Evolutionary conservation across 306 rosid species (phyloP), one percentile per base, ranked within the genome.

Genomic region (Fagus crenata): DNA sequence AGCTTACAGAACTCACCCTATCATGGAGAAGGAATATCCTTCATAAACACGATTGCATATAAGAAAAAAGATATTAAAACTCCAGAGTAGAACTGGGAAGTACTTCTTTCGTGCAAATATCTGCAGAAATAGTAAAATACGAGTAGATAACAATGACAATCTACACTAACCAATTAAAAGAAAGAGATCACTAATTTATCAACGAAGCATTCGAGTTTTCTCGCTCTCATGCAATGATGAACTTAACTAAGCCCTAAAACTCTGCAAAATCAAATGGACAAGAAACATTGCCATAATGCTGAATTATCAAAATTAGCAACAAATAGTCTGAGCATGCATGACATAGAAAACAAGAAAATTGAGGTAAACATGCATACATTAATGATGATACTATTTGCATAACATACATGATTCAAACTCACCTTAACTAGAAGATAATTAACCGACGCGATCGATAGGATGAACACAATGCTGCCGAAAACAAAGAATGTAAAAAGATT

Each of bases 361-460:
- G 32, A 59, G 37, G 32, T 11, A 3, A 28, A 32, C n/a, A 54
- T 22, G 28, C 17, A 54, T n/a, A 7, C 12, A 49, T 9, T 49
- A 49, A 49, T 7, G 3, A 13, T 1, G 1, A 49, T 8, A 49
- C 14, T 49, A 12, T 53, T 40, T 53, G 13, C 54, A 74, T 40
- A 1, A 61, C 31, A 43, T 41, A 41, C 74, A 78, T 75, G 73
- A 75, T 39, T 33, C 40, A 42, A 75, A 79, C 92, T 12, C 76
- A 94, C 98, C 98, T 95, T 92, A 51, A 92, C 97, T 13, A 94
- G 83, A 84, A 92, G 85, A 85, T 81, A 94, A 80, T 92, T 90
- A 78, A 87, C 37, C 28, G 90, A 89, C 49, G 96, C 95, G 78
- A 94, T 87, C 77, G 90, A 71, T 69, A 94, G 75, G 85, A 94